Percentiles rank a stretch among this genome's conserved stretches.
phyloP scores from a whole-genome alignment of 768 basidiomycete genomes.

The Mycena maculata region DNA sequence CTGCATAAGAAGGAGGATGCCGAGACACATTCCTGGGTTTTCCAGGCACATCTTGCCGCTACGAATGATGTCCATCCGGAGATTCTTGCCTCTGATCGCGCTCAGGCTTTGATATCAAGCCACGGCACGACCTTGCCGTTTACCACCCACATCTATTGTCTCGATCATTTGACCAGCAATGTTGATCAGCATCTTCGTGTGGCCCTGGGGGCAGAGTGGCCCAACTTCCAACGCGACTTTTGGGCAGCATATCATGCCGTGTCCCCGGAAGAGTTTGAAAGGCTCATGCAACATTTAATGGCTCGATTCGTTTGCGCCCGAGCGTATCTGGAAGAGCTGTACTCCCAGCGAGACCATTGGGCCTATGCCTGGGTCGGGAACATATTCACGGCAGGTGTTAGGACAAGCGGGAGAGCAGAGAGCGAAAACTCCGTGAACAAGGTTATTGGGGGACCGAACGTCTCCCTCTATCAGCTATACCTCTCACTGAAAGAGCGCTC shows the following conservation, averaged over 20 bases:
- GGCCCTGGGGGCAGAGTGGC: neutral
- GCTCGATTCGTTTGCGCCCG: neutral
- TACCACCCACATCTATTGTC: neutral
- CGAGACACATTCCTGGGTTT: slow-evolving; percentile 27
- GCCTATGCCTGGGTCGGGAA: neutral
- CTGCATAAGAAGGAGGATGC: slow-evolving; percentile 29
- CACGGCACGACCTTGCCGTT: neutral
- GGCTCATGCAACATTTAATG: neutral
- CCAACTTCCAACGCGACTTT: neutral
- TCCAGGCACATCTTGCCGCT: slow-evolving; percentile 18
- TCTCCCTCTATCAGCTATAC: neutral
- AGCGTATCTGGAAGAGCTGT: neutral
- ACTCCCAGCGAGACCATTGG: neutral
- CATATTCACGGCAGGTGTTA: neutral
- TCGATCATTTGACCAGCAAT: neutral
- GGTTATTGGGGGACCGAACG: neutral
- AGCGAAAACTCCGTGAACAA: neutral
- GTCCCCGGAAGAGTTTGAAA: neutral
- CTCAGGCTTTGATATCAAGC: neutral
- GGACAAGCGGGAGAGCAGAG: neutral
- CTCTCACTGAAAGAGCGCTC: neutral
- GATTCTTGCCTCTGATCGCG: neutral
- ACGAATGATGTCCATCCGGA: neutral
- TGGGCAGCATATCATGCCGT: neutral
- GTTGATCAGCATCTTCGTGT: neutral